Percentiles rank a stretch among this genome's conserved stretches.
These are phyloP conservation scores for Vararia minispora DNA, from an alignment of 768 basidiomycete genomes.

Conservation along the genomic window DNA sequence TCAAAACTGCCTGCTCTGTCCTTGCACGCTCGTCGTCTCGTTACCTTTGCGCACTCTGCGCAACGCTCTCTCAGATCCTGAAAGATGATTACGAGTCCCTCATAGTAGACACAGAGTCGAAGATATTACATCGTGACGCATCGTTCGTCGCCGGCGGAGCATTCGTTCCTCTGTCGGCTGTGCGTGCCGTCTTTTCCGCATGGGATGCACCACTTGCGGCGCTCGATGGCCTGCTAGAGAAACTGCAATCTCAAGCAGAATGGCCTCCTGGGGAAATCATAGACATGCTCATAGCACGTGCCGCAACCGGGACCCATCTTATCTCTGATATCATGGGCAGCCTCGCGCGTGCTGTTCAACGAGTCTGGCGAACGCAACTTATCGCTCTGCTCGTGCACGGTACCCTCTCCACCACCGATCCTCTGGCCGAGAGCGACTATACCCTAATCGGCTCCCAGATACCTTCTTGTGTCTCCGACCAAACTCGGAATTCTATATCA, in stretches of 20 bases:
- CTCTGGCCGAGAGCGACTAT: constrained; percentile 53
- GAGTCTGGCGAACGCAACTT: constrained; percentile 79
- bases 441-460: constrained; percentile 52
- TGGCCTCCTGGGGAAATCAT: constrained; percentile 75
- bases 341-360: constrained; percentile 66
- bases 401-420: constrained; percentile 46
- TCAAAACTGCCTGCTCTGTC: constrained; percentile 43
- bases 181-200: constrained; percentile 73
- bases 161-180: constrained; percentile 76
- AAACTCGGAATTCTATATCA: constrained; percentile 69
- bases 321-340: constrained; percentile 60
- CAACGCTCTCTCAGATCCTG: constrained; percentile 62
- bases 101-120: constrained; percentile 72
- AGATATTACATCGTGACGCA: constrained; percentile 63
- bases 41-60: constrained; percentile 71
- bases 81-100: constrained; percentile 72
- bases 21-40: constrained; percentile 53
- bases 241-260: constrained; percentile 38
- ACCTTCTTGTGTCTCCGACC: constrained; percentile 63
- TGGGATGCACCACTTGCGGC: constrained; percentile 85
- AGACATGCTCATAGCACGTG: constrained; percentile 61
- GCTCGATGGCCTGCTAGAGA: constrained; percentile 51
- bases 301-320: constrained; percentile 69
- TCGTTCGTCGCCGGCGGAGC: constrained; percentile 68
- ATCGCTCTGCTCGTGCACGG: constrained; percentile 77